Evolutionary conservation across 805 yeast species (phyloP).

Genomic region (Starmerella vitae): DNA sequence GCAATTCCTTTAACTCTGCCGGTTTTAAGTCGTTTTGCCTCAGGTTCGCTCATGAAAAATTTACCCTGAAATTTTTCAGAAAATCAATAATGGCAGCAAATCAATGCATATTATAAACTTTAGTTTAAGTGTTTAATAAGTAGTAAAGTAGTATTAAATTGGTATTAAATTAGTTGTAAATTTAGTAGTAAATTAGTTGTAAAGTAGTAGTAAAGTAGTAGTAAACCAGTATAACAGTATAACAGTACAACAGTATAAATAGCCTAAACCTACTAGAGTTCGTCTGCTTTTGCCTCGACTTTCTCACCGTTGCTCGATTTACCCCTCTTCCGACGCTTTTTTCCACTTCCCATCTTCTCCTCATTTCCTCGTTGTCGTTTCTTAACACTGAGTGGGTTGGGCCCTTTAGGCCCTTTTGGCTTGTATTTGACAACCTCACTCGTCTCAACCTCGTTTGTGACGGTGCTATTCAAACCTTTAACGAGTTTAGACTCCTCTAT

Average conservation of each 20-base stretch:
- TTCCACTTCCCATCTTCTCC: slow-evolving; percentile 10
- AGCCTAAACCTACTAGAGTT: too few species aligned
- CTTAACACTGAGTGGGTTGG: slow-evolving; percentile 82
- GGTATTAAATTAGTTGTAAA: too few species aligned
- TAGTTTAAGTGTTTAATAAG: too few species aligned
- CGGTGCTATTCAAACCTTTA: slow-evolving; percentile 62
- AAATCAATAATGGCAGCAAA: too few species aligned
- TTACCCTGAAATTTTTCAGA: too few species aligned
- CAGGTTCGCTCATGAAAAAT: slow-evolving; percentile 5
- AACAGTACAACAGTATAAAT: too few species aligned
- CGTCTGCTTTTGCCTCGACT: too few species aligned
- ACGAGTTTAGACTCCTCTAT: slow-evolving; percentile 57
- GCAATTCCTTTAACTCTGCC: slow-evolving; percentile 23
- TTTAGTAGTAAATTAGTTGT: too few species aligned
- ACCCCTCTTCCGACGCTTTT: slow-evolving; percentile 19
- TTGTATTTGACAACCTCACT: slow-evolving; percentile 17
- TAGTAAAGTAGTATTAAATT: too few species aligned
- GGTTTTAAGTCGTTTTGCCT: slow-evolving; percentile 14
- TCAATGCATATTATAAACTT: too few species aligned
- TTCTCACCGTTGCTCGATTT: slow-evolving; percentile 5
- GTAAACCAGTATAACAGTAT: too few species aligned
- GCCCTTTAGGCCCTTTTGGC: slow-evolving; percentile 45
- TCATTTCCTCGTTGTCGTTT: slow-evolving; percentile 39
- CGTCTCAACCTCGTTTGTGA: slow-evolving; percentile 13
- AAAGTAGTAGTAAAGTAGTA: too few species aligned